These are phyloP conservation scores for Cyberlindnera maritima DNA, from an alignment of 805 yeast species.

Conservation along the genomic window DNA sequence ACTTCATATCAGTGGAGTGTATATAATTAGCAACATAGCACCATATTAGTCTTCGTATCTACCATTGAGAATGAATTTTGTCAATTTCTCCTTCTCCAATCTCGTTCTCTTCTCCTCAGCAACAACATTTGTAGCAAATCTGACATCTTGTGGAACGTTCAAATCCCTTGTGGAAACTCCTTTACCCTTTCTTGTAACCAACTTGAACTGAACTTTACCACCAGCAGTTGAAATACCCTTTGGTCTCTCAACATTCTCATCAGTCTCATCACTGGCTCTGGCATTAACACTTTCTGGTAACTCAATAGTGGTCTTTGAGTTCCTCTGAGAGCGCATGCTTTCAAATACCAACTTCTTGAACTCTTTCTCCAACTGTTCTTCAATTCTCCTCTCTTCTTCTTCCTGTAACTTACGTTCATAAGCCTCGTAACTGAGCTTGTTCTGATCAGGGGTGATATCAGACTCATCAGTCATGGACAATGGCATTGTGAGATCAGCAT, in stretches of 20 bases:
- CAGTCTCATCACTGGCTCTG: constrained; percentile 20
- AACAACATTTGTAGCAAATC: constrained; percentile 50
- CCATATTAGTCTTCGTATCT: constrained; percentile 30
- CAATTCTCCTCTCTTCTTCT: constrained; percentile 44
- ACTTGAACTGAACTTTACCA: constrained; percentile 42
- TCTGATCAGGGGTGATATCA: constrained; percentile 29
- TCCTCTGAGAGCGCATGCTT: constrained; percentile 37
- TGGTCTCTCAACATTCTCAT: too few species aligned
- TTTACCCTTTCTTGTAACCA: constrained; percentile 54
- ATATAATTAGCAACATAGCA: too few species aligned
- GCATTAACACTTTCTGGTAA: constrained; percentile 15
- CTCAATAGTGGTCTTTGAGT: constrained; percentile 9
- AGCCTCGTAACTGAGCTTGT: constrained; percentile 36
- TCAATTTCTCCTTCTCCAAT: constrained; percentile 54
- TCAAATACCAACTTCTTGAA: constrained; percentile 51
- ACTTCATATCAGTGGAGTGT: too few species aligned
- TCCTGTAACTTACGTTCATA: constrained; percentile 35
- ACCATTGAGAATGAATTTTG: constrained; percentile 47
- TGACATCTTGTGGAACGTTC: constrained; percentile 50
- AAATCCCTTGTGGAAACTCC: constrained; percentile 43
- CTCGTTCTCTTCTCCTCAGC: constrained; percentile 49
- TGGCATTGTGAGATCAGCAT: constrained; percentile 22
- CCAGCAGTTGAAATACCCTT: constrained; percentile 8
- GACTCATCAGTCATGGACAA: constrained; percentile 15
- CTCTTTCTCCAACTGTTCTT: constrained; percentile 54